Evolutionary conservation across 768 basidiomycete genomes (phyloP).

Genomic region (Gyrodon lividus): DNA sequence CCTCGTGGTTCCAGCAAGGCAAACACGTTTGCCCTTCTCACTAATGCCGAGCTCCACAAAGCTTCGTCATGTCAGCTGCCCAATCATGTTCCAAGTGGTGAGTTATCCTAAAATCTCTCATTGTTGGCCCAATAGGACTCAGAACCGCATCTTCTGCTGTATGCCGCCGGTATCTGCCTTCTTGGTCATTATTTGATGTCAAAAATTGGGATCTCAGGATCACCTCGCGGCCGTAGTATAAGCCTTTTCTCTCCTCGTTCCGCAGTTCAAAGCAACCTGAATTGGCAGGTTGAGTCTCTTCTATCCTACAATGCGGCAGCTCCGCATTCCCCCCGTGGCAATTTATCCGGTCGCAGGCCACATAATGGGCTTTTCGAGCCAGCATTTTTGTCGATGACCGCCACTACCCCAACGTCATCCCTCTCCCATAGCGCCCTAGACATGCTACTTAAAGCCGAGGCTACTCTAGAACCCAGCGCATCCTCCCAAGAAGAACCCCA

Average conservation of each 20-base stretch:
- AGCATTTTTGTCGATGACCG: conserved; percentile 21
- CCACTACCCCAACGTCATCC: conserved; percentile 32
- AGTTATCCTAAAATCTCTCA: conserved; percentile 21
- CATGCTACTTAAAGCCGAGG: conserved; percentile 32
- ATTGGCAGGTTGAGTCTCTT: conserved; percentile 17
- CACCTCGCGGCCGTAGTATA: conserved; percentile 34
- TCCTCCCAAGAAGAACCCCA: conserved; percentile 14
- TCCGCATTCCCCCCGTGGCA: conserved; percentile 29
- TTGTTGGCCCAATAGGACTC: conserved; percentile 14
- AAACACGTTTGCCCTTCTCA: conserved; percentile 31
- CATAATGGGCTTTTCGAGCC: conserved; percentile 26
- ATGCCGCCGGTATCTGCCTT: conserved; percentile 18
- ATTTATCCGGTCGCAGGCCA: conserved; percentile 20
- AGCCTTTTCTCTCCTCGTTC: conserved; percentile 32
- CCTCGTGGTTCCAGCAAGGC: conserved; percentile 33
- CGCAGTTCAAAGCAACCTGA: conserved; percentile 22
- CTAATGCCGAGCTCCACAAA: conserved; percentile 33
- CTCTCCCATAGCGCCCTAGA: conserved; percentile 31
- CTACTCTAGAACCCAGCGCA: conserved; percentile 17
- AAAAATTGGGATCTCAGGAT: conserved; percentile 25
- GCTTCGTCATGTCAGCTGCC: conserved; percentile 23
- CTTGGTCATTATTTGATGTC: conserved; percentile 5
- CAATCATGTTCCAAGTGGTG: conserved; percentile 31
- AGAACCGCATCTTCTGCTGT: conserved; percentile 24
- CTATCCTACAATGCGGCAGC: conserved; percentile 34